Evolutionary conservation across 257 asterid genomes (phyloP).

Genomic region (Scutellaria baicalensis): DNA sequence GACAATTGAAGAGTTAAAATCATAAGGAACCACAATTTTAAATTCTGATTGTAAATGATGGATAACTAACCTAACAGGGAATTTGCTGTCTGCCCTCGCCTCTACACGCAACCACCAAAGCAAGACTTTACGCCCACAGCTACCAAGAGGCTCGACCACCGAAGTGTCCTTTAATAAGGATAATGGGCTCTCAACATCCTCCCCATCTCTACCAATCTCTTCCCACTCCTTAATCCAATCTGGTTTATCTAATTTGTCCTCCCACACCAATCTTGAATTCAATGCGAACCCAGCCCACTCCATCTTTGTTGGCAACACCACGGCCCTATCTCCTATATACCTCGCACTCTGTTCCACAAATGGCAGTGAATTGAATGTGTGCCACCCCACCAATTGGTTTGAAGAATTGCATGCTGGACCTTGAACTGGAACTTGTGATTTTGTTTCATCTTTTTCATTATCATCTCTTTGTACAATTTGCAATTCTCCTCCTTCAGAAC

Average conservation of each 20-base stretch:
- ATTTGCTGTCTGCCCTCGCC: slow-evolving; percentile 95
- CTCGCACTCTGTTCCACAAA: slow-evolving; percentile 57
- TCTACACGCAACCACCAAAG: slow-evolving; percentile 99
- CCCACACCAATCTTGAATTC: slow-evolving; percentile 86
- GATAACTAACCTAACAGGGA: slow-evolving; percentile 83
- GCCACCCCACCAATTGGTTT: slow-evolving; percentile 82
- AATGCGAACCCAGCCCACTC: slow-evolving; percentile 95
- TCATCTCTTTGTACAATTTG: slow-evolving; percentile 27
- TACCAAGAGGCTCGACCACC: slow-evolving; percentile 90
- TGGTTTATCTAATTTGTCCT: slow-evolving; percentile 58
- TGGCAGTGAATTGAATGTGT: slow-evolving; percentile 46
- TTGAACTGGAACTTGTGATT: slow-evolving; percentile 59
- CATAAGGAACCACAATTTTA: not conserved
- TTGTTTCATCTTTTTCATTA: slow-evolving; percentile 42
- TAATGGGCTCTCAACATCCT: slow-evolving; percentile 62
- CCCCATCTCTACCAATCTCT: slow-evolving; percentile 36
- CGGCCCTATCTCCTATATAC: slow-evolving; percentile 77
- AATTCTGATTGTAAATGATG: not conserved
- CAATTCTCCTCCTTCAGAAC: slow-evolving; percentile 42
- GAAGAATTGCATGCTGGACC: slow-evolving; percentile 96
- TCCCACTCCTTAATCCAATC: slow-evolving; percentile 79
- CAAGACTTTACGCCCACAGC: slow-evolving; percentile 81
- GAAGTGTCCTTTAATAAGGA: slow-evolving; percentile 65
- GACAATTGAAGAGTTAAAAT: not conserved
- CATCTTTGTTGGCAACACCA: slow-evolving; percentile 78